phyloP scores from a whole-genome alignment of 257 asterid species.

The Fraxinus excelsior region DNA sequence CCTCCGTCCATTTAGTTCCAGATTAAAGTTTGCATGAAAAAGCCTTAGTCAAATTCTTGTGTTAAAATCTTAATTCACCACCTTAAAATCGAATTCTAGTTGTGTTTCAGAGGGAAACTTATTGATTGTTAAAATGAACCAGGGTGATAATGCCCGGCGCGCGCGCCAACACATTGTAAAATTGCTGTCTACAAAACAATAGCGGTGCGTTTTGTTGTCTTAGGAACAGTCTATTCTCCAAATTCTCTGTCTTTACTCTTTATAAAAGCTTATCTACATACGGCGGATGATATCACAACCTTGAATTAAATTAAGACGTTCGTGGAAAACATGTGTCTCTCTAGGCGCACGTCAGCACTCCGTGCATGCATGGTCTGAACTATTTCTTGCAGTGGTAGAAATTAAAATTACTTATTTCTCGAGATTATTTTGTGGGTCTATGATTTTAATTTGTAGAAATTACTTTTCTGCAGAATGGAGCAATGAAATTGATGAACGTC shows the following conservation, averaged over 20 bases:
- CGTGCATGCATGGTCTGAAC: not conserved
- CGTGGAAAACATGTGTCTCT: not conserved
- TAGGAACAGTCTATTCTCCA: not conserved
- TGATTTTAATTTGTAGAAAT: not conserved
- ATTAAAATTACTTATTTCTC: not conserved
- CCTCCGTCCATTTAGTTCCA: not conserved
- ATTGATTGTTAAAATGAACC: not conserved
- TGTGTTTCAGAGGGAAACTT: not conserved
- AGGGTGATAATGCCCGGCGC: too few relatives aligned
- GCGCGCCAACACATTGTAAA: not conserved
- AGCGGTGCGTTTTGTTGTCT: not conserved
- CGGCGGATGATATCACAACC: conserved; percentile 17
- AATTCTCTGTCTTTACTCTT: not conserved
- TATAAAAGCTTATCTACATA: not conserved
- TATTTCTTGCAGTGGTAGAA: not conserved
- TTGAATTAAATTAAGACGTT: not conserved
- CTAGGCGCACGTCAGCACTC: not conserved
- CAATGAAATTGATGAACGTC: conserved; percentile 40
- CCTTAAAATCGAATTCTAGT: not conserved
- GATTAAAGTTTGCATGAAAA: too few relatives aligned
- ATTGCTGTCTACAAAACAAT: not conserved
- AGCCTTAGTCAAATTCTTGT: too few relatives aligned
- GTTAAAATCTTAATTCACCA: too few relatives aligned
- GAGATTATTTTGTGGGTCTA: not conserved
- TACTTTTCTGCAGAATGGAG: conserved; percentile 60